Conservation (phyloP, 192 early-diverging fungal species). For the Jimgerdemannia lactiflua region DNA sequence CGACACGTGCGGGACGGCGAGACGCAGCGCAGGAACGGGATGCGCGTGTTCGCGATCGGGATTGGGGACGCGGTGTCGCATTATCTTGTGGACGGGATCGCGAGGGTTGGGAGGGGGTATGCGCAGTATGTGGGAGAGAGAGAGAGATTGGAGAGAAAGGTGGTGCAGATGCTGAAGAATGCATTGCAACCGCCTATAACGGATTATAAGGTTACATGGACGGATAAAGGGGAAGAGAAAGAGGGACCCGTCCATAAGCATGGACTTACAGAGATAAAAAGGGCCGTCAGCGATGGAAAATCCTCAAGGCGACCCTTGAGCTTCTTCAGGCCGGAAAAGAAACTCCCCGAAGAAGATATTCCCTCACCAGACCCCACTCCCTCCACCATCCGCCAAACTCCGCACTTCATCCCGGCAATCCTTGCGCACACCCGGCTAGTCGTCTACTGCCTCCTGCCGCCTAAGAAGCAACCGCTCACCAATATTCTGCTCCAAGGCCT, state of each 20-base stretch:
- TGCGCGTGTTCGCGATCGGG: slow-evolving; percentile 47
- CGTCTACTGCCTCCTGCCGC: slow-evolving; percentile 38
- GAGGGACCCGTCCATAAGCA: too few relatives aligned
- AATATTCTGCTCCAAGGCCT: slow-evolving; percentile 25
- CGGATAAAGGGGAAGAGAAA: neutral
- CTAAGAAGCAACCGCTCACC: slow-evolving; percentile 12
- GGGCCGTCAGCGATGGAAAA: too few relatives aligned
- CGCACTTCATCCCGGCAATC: slow-evolving; percentile 25
- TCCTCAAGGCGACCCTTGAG: too few relatives aligned
- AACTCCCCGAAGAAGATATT: neutral
- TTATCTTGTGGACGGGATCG: slow-evolving; percentile 46
- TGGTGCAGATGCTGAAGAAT: slow-evolving; percentile 51
- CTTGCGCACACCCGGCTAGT: slow-evolving; percentile 33
- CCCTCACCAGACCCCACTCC: slow-evolving; percentile 7
- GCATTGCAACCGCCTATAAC: slow-evolving; percentile 35
- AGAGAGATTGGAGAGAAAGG: slow-evolving; percentile 49
- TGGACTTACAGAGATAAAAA: too few relatives aligned
- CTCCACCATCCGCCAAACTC: slow-evolving; percentile 30
- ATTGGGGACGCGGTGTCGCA: slow-evolving; percentile 45
- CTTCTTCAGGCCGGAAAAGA: neutral
- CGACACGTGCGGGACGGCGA: neutral
- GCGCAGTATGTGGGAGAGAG: slow-evolving; percentile 39
- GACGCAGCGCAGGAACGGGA: neutral
- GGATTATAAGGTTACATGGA: slow-evolving; percentile 36
- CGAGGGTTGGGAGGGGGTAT: slow-evolving; percentile 44